Conservation (phyloP, 148 eudicot genomes). For the Amaranthus hypochondriacus region DNA sequence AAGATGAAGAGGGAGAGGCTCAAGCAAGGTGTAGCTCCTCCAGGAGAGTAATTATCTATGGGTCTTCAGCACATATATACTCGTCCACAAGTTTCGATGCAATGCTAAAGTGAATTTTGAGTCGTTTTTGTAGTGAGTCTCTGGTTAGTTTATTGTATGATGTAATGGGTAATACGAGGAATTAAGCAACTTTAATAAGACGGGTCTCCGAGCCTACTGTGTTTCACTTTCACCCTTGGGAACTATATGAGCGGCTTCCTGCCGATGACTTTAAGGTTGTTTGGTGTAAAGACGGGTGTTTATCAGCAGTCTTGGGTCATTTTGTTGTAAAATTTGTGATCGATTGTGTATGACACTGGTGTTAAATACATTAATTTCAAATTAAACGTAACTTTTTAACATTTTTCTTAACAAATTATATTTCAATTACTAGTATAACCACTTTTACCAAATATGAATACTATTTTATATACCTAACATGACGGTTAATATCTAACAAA, state of each 20-base stretch:
- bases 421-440: too few relatives aligned
- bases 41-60: constrained; percentile 64
- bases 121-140: constrained; percentile 20
- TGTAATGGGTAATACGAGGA: constrained; percentile 2
- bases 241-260: too few relatives aligned
- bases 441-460: too few relatives aligned
- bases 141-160: not conserved
- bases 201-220: too few relatives aligned
- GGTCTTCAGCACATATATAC: constrained; percentile 8
- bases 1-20: constrained; percentile 93
- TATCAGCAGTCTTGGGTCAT: not conserved
- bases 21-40: constrained; percentile 93
- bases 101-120: constrained; percentile 9
- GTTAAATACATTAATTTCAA: not conserved
- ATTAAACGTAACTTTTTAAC: too few relatives aligned
- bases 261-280: not conserved
- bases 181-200: too few relatives aligned
- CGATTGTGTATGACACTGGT: not conserved
- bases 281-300: constrained; percentile 1
- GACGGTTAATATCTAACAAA: too few relatives aligned
- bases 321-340: not conserved
- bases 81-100: not conserved
- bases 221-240: too few relatives aligned
- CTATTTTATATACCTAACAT: too few relatives aligned
- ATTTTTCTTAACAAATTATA: too few relatives aligned